Base-by-base conservation (phyloP, 441 rosid species). In the Mallotus repandus region DNA sequence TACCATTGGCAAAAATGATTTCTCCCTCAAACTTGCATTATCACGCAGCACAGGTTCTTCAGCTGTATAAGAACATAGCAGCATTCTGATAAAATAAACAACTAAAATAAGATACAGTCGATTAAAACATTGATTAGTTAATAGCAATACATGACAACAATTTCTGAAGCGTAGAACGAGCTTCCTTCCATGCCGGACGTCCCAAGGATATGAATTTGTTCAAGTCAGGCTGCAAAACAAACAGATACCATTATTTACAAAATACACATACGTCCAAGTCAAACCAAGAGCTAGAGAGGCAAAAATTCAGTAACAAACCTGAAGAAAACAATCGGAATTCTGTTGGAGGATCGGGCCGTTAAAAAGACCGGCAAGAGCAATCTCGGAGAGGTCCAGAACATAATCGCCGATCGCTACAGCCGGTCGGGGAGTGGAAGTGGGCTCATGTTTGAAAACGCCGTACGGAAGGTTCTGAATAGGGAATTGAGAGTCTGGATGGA, bases 391-490 rank as follows among this genome's bases (percentile, higher is more conserved):
- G 84, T 95, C 99, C 70, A 95, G 71, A 21, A 88, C 96, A 63
- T 38, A 83, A 81, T 89, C 97, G 11, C 97, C 93, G 71, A 92
- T 91, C 9, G 98, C 98, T 7, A 91, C 92, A 7, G 87, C 96
- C 56, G 91, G 96, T 16, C 95, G 92, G 5, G 94, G 81, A 21
- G 81, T 29, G 8, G 87, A 86, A 73, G 62, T 70, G 10, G 85
- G 70, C 6, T 80, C 73, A 32, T 86, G 88, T 84, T 83, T 86
- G 91, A 92, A 95, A 21, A 89, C 96, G 15, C 99, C 98, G 65
- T 78, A 91, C 1, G 98, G 99, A 15, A 95, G 96, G 83, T 95
- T 95, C 79, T 95, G 98, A 83, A 95, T 91, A 32, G 99, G 95
- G 83, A 92, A 95, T 79, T 95, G 98, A 21, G 93, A 92, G 68